Evolutionary conservation across 2,329 filamentous ascomycete genomes (phyloP), one percentile per base, ranked within the genome.

Genomic region (Colletotrichum paranaense): DNA sequence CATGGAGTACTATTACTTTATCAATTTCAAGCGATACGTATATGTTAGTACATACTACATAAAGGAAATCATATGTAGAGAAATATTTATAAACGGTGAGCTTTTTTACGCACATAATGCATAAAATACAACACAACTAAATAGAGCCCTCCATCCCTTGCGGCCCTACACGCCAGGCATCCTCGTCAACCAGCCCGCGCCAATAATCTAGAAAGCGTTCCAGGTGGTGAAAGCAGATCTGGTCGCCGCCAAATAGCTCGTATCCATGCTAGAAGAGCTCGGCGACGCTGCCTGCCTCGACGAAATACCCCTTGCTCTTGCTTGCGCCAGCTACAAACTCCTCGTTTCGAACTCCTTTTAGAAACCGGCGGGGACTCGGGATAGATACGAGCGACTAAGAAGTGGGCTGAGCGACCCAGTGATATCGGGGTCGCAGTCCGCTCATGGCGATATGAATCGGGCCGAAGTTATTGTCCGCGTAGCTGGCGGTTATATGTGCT

Each of bases 191-290:
- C 1, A 65, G 32, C n/a, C 49, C 16, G 1, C 16, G n/a, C 62
- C 62, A 46, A 32, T 46, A 24, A 52, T 57, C 14, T 8, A 65
- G 52, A 32, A 57, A 16, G 7, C 32, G 52, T 32, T 65, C 52
- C 7, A 57, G 62, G 12, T 24, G 62, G 24, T 57, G 52, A 32
- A 16, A 46, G 4, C 80, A 76, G 24, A 76, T 76, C 26, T 73
- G 78, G 30, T 80, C 72, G n/a, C 80, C 79, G 9, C 80, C 79
- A 53, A 81, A 81, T 55, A 78, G 78, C 72, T 81, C 81, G 55
- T 72, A 79, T 60, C 79, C 79, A 77, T 82, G 79, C 63, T 82
- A 78, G 63, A 81, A 82, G 55, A 82, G 76, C 8, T 78, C 78
- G 35, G 76, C 68, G 19, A 49, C 42, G 8, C 42, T 49, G 5